Evolutionary conservation across 2,329 filamentous ascomycete species (phyloP).

Genomic region (Didymella exigua): DNA sequence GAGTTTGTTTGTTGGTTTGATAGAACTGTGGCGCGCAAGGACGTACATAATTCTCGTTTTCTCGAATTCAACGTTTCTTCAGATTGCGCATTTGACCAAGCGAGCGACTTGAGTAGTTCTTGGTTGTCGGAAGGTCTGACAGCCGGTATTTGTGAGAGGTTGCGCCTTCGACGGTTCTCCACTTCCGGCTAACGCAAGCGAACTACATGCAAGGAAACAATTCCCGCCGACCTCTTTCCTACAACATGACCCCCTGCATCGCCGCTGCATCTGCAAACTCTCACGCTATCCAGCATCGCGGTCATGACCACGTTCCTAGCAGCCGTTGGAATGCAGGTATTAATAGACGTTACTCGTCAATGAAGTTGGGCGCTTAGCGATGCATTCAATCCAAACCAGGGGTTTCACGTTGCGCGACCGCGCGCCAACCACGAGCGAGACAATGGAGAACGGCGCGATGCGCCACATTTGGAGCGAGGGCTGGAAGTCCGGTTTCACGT

Average conservation of each 20-base stretch:
- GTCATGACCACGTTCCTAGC: slow-evolving; percentile 7
- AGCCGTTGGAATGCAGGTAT: not conserved
- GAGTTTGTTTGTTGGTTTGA: not conserved
- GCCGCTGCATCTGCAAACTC: not conserved
- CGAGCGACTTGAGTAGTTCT: not conserved
- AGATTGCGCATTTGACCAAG: not conserved
- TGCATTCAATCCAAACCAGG: not conserved
- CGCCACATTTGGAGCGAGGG: not conserved
- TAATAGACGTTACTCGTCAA: not conserved
- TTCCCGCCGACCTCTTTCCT: slow-evolving; percentile 3
- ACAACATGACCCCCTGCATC: slow-evolving; percentile 9
- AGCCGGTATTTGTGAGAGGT: slow-evolving; percentile 12
- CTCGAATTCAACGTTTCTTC: slow-evolving; percentile 2
- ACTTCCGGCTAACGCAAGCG: not conserved
- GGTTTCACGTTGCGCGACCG: slow-evolving; percentile 4
- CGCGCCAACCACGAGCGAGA: slow-evolving; percentile 8
- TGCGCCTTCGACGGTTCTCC: not conserved
- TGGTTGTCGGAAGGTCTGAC: not conserved
- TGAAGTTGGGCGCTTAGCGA: not conserved
- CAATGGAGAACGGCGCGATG: not conserved
- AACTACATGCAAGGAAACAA: not conserved
- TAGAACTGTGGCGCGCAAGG: not conserved
- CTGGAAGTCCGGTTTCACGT: not conserved
- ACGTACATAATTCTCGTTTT: slow-evolving; percentile 15
- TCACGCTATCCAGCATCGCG: not conserved